These are phyloP conservation scores for Fragosphaeria purpurea DNA, from an alignment of 2,329 filamentous ascomycete genomes.

Conservation along the genomic window DNA sequence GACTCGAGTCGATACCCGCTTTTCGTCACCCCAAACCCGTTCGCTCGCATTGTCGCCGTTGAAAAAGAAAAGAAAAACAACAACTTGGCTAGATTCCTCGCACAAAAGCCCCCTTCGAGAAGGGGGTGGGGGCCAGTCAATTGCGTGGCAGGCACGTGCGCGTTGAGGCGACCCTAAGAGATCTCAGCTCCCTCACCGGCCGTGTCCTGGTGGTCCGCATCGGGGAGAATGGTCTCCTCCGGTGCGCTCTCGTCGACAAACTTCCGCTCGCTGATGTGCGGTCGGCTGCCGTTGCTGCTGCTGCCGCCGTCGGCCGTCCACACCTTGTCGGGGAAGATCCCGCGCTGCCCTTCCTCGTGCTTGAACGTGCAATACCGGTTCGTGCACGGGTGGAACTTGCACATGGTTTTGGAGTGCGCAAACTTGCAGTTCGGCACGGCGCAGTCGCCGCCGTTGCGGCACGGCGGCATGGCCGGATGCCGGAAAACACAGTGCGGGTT, in stretches of 20 bases:
- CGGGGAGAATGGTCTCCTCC: conserved; percentile 66
- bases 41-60: no score
- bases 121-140: no score
- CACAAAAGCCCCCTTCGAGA: background rate
- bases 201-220: conserved; percentile 22
- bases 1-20: no score
- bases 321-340: conserved; percentile 76
- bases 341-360: conserved; percentile 84
- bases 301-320: conserved; percentile 56
- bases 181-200: conserved; percentile 25
- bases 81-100: no score
- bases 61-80: no score
- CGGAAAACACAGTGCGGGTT: conserved; percentile 82
- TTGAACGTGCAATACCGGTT: conserved; percentile 84
- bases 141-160: no score
- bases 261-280: conserved; percentile 78
- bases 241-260: conserved; percentile 63
- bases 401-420: conserved; percentile 73
- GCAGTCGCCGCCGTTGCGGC: conserved; percentile 86
- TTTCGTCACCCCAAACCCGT: no score
- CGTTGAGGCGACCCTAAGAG: conserved; percentile 1
- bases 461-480: conserved; percentile 77
- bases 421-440: conserved; percentile 76
- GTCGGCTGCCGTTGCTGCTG: conserved; percentile 27
- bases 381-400: conserved; percentile 84